Conservation (phyloP, 2,329 filamentous ascomycete species). For the Geoglossum cookeanum region DNA sequence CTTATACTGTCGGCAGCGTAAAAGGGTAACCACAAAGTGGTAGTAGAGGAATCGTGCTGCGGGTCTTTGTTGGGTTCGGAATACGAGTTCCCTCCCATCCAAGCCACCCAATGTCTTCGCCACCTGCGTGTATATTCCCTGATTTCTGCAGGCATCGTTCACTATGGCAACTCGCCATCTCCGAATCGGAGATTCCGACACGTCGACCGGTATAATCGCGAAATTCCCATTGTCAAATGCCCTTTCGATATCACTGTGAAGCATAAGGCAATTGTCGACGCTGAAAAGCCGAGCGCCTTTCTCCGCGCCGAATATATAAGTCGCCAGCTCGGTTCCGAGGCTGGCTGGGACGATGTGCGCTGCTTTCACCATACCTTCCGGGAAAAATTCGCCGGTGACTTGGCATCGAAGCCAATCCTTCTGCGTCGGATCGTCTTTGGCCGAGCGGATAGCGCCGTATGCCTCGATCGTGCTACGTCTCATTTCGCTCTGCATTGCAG, state of each 20-base stretch:
- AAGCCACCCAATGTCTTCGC: not conserved
- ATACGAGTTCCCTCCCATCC: constrained; percentile 3
- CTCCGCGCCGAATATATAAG: constrained; percentile 2
- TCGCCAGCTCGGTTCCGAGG: not conserved
- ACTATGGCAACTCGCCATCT: not conserved
- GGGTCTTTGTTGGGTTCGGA: constrained; percentile 5
- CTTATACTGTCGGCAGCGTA: constrained; percentile 1
- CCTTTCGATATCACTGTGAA: not conserved
- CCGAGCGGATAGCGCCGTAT: not conserved
- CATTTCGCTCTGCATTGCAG: not conserved
- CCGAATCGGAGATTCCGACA: not conserved
- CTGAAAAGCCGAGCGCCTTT: not conserved
- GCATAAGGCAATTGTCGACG: not conserved
- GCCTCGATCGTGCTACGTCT: not conserved
- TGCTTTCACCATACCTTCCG: not conserved
- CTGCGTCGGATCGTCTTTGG: not conserved
- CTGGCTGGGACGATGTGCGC: not conserved
- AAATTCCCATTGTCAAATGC: not conserved
- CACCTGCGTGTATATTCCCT: not conserved
- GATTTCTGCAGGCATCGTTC: not conserved
- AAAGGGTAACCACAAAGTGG: constrained; percentile 6
- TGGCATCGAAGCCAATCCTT: too few relatives aligned
- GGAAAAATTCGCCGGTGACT: not conserved
- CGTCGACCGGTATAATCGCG: not conserved
- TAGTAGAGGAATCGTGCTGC: not conserved